Evolutionary conservation across 495 filamentous ascomycete genomes (phyloP), one percentile per base, ranked within the genome.

Genomic region (Sporormia fimetaria): DNA sequence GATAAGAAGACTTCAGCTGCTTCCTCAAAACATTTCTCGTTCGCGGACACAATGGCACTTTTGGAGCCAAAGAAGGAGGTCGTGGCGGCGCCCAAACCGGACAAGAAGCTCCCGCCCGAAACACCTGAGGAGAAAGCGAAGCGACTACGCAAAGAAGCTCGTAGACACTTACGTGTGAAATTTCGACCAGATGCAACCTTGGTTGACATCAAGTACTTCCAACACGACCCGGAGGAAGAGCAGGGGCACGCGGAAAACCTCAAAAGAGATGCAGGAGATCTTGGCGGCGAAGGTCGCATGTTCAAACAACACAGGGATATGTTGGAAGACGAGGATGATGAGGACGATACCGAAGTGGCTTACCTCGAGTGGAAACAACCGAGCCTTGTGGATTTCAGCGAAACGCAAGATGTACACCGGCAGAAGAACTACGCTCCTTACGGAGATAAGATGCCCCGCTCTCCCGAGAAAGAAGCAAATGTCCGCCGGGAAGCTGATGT

Each of bases 151-250:
- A 93, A 87, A 49, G 85, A 93, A 56, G 68, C 72, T 21, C 73
- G 85, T 24, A 71, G 83, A 8, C 76, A 78, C 42, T 63, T 84
- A 22, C 74, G 72, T 35, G 84, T 78, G 38, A 72, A 56, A 48
- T 94, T 69, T 68, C 87, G 80, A 56, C 69, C 77, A 0, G 83
- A 83, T 39, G 68, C 78, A 21, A 66, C 69, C n/a, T 68, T 94
- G 4, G 78, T 77, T 1, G 65, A 85, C 49, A 63, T 90, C 24
- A 69, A 78, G 29, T 64, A 78, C 15, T 88, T 94, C 54, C 76
- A 74, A 18, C 81, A 86, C 42, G 77, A 88, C 40, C 81, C 78
- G 2, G 81, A 86, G 16, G 84, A 92, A 56, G 81, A 90, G 40
- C 64, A 78, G 42, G 78, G 77, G n/a, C 78, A 76, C 6, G 69